phyloP scores from a whole-genome alignment of 2,329 filamentous ascomycete genomes.

The Scytalidium sp. region DNA sequence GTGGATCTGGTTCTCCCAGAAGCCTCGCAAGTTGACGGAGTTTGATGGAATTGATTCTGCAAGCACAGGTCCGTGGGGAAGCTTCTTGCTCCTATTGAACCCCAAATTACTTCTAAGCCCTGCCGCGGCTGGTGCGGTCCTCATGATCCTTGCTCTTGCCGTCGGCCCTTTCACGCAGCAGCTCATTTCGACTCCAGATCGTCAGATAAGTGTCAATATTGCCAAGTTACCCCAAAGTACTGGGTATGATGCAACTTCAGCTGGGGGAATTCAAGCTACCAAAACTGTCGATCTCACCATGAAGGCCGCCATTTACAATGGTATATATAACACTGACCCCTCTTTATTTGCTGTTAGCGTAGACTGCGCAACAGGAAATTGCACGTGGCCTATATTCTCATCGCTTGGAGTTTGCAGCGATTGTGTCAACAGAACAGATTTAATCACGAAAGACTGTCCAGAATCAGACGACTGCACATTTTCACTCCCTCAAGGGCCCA shows the following conservation, averaged over 20 bases:
- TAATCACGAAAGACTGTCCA: too few species aligned
- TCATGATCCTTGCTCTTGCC: constrained; percentile 23
- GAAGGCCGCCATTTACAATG: too few species aligned
- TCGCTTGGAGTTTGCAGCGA: constrained; percentile 30
- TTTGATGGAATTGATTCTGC: constrained; percentile 30
- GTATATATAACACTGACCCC: too few species aligned
- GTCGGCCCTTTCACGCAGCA: constrained; percentile 31
- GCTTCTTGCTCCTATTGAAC: constrained; percentile 23
- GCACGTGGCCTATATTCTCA: constrained; percentile 27
- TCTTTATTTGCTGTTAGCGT: too few species aligned
- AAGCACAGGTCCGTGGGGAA: constrained; percentile 28
- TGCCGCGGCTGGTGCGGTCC: constrained; percentile 25
- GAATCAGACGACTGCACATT: too few species aligned
- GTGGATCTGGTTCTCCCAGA: constrained; percentile 30
- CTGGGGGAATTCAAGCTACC: too few species aligned
- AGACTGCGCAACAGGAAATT: constrained; percentile 32
- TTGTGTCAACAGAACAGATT: too few species aligned
- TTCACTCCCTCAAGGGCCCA: too few species aligned
- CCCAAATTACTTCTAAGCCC: constrained; percentile 5
- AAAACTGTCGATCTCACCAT: too few species aligned
- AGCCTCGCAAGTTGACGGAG: constrained; percentile 25
- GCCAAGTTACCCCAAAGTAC: too few species aligned
- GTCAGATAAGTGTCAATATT: too few species aligned
- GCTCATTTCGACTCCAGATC: constrained; percentile 19
- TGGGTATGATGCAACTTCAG: too few species aligned